Conservation (phyloP, 345 rosid genomes). For the Eucalyptus pauciflora region DNA sequence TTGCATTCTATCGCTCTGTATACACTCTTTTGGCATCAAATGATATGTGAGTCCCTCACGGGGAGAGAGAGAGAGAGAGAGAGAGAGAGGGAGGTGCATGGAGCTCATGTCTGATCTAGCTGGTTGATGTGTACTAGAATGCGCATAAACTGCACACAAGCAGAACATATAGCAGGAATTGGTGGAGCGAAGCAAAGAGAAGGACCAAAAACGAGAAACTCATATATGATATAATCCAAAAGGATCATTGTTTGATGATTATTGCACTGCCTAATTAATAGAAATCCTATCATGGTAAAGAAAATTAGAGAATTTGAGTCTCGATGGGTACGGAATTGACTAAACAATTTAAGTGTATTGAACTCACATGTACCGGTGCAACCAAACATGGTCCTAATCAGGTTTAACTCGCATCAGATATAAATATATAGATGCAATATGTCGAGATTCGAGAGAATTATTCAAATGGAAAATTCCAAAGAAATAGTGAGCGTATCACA, state of each 20-base stretch:
- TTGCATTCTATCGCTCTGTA: neutral
- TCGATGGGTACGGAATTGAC: accelerated
- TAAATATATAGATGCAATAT: no score
- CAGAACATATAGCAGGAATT: no score
- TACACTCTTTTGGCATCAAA: neutral
- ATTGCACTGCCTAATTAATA: neutral
- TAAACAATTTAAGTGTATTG: accelerated
- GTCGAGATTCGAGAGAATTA: no score
- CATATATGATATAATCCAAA: neutral
- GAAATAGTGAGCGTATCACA: accelerated
- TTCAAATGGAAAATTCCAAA: no score
- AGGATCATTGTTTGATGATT: neutral
- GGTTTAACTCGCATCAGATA: neutral
- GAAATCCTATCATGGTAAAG: neutral
- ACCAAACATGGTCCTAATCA: neutral
- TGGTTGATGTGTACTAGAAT: no score
- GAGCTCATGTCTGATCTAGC: no score
- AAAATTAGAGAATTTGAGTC: neutral
- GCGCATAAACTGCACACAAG: no score
- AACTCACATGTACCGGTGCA: neutral
- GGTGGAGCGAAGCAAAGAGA: no score
- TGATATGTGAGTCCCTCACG: neutral
- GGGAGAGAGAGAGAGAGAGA: no score
- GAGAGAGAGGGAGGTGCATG: no score
- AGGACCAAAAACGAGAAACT: no score